Conservation (phyloP, 768 basidiomycete genomes). For the Hypholoma sublateritium region DNA sequence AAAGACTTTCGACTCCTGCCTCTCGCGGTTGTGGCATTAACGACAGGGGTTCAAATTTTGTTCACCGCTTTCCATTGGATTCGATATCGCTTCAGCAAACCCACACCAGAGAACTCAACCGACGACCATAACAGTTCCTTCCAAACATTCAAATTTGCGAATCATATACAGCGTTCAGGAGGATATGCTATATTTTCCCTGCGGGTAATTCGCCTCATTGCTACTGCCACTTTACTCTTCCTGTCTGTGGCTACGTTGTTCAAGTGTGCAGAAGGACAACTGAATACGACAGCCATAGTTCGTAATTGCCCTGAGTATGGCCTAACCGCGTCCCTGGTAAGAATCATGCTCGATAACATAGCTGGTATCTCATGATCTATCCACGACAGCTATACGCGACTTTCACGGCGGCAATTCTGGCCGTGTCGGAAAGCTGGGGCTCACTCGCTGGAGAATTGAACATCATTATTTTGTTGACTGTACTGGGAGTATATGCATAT, state of each 20-base stretch:
- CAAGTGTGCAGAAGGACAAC: background rate
- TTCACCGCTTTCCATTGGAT: background rate
- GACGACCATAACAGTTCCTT: background rate
- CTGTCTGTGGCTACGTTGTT: background rate
- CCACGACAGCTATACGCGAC: background rate
- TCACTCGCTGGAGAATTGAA: background rate
- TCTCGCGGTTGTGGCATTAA: background rate
- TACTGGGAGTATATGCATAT: constrained; percentile 45
- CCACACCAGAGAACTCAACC: background rate
- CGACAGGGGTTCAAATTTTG: background rate
- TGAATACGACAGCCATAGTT: background rate
- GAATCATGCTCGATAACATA: background rate
- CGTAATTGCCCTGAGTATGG: background rate
- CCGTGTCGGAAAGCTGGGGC: background rate
- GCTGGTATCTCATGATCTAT: background rate
- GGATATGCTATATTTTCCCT: background rate
- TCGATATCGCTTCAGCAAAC: background rate
- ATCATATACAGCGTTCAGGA: background rate
- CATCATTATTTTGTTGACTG: constrained; percentile 24
- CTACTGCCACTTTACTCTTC: background rate
- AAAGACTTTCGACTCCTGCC: background rate
- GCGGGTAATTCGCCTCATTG: background rate
- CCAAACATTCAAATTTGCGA: no score
- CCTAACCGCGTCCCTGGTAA: background rate
- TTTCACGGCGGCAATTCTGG: background rate